Base-by-base conservation (phyloP, 768 basidiomycete species). In the Suillus plorans region DNA sequence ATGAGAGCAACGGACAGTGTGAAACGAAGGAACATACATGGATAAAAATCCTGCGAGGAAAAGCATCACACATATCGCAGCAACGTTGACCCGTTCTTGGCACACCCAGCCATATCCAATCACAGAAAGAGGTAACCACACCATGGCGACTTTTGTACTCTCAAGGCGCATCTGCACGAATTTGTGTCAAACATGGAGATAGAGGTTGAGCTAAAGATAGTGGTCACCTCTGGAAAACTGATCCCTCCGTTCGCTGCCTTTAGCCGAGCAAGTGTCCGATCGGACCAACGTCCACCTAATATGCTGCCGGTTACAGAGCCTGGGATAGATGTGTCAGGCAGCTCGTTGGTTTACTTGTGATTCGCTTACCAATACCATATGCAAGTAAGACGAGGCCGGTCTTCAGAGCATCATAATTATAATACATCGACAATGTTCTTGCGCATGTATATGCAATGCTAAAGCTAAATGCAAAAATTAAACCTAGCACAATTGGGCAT, bases 101-200 rank as follows among this genome's bases (percentile, higher is more conserved):
- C 85, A 87, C 2, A 89, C 79, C 94, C 93, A 96, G 2, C 85
- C 95, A 72, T 91, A 91, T 0, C 82, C 86, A 34, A 93, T 67
- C 36, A 88, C 81, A 3, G 84, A 82, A 0, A 83, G 83, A 4
- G 94, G 89, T 39, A 84, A 66, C 59, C 62, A 71, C 3, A 83
- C 69, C 73, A 92, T 82, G 7, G 84, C 87, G 5, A 79, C 69
- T 36, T 84, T 76, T 3, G 87, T 89, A 69, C 89, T 90, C 69
- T 80, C 79, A 12, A 95, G 78, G 6, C 93, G 88, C 85, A 91
- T 89, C 90, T 92, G 63, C 13, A 7, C 1, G n/a, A 44, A 39
- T 31, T 3, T 20, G 16, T 31, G 44, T 68, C 34, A 58, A 28
- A 34, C n/a, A 13, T 42, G 20, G 42, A 13, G 25, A 14, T 12